These are phyloP conservation scores for Pichia sorboxylosa DNA, from an alignment of 1,139 yeast genomes.

Conservation along the genomic window DNA sequence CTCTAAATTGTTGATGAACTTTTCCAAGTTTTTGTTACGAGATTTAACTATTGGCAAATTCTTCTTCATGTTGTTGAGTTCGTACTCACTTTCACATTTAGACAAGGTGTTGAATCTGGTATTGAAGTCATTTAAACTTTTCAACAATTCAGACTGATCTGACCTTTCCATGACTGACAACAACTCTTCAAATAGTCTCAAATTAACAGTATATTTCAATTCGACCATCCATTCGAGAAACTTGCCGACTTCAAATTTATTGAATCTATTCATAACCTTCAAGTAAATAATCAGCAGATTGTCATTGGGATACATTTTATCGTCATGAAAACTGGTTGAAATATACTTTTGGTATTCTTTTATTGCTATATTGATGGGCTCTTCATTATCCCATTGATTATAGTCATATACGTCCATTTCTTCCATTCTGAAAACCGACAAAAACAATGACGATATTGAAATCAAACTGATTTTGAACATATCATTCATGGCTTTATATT, in stretches of 20 bases:
- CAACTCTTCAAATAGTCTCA: slow-evolving; percentile 26
- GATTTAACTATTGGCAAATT: slow-evolving; percentile 5
- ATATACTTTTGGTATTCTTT: slow-evolving; percentile 39
- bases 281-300: slow-evolving; percentile 43
- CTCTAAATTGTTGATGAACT: slow-evolving; percentile 15
- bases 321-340: slow-evolving; percentile 23
- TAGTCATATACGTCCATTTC: slow-evolving; percentile 12
- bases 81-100: slow-evolving; percentile 23
- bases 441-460: slow-evolving; percentile 35
- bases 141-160: slow-evolving; percentile 26
- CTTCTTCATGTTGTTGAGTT: slow-evolving; percentile 15
- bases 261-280: slow-evolving; percentile 34
- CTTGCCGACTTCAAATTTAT: slow-evolving; percentile 40
- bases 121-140: slow-evolving; percentile 28
- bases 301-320: slow-evolving; percentile 33
- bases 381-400: slow-evolving; percentile 11
- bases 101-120: slow-evolving; percentile 10
- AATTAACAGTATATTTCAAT: slow-evolving; percentile 36
- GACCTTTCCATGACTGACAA: slow-evolving; percentile 22
- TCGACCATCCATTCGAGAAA: slow-evolving; percentile 50
- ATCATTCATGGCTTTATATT: slow-evolving; percentile 22
- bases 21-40: slow-evolving; percentile 14
- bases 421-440: slow-evolving; percentile 18
- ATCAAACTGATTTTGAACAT: slow-evolving; percentile 23
- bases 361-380: slow-evolving; percentile 52